Evolutionary conservation across 2,329 filamentous ascomycete genomes (phyloP).

Genomic region (Neofusicoccum ribis): DNA sequence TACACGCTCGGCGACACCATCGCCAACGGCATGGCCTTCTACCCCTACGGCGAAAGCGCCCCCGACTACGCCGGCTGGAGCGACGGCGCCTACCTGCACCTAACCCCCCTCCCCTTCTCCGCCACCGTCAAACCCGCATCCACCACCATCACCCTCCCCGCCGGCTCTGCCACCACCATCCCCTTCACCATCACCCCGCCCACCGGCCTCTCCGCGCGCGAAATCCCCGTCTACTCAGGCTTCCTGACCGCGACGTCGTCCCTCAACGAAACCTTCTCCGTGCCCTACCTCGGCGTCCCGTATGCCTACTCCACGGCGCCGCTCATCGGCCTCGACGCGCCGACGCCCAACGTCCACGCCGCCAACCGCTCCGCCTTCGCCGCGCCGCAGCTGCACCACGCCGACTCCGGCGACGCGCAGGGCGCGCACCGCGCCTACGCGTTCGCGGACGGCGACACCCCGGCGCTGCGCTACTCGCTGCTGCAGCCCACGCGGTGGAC

Average conservation of each 20-base stretch:
- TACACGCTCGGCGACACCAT: slow-evolving; percentile 23
- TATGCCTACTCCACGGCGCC: background rate
- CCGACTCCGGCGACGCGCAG: background rate
- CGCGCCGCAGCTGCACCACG: background rate
- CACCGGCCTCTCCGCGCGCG: slow-evolving; percentile 24
- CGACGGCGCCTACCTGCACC: slow-evolving; percentile 21
- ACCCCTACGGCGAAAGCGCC: slow-evolving; percentile 3
- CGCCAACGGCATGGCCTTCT: slow-evolving; percentile 26
- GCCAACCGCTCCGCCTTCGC: background rate
- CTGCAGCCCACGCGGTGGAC: slow-evolving; percentile 9
- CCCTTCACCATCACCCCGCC: slow-evolving; percentile 27
- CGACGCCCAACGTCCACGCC: background rate
- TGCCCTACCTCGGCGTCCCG: slow-evolving; percentile 27
- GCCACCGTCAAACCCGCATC: slow-evolving; percentile 20
- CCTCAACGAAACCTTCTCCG: slow-evolving; percentile 20
- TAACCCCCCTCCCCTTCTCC: slow-evolving; percentile 6
- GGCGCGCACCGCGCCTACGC: background rate
- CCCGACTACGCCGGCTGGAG: slow-evolving; percentile 19
- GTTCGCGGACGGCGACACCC: background rate
- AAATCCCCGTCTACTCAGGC: slow-evolving; percentile 29
- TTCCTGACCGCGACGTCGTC: slow-evolving; percentile 23
- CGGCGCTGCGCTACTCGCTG: background rate
- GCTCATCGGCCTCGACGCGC: background rate
- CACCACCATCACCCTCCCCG: slow-evolving; percentile 26
- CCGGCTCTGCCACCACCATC: slow-evolving; percentile 22